Conservation (phyloP, 345 rosid genomes). For the Psidium friedrichsthalianum region DNA sequence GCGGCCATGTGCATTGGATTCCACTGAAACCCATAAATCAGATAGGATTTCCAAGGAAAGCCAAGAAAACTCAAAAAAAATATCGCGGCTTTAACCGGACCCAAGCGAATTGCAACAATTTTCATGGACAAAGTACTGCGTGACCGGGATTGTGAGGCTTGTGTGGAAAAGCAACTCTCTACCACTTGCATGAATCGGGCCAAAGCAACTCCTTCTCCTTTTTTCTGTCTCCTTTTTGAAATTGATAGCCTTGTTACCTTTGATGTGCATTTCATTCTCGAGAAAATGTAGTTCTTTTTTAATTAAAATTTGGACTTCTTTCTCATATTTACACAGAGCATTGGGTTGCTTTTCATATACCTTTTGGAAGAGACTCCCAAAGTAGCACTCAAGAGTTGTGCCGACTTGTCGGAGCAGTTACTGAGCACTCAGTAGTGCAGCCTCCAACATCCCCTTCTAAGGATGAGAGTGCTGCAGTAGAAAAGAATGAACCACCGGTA, state of each 20-base stretch:
- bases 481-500: background rate
- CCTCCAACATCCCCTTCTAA: conserved; percentile 8
- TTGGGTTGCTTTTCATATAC: conserved; percentile 88
- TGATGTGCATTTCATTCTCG: background rate
- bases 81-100: background rate
- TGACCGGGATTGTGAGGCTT: no score
- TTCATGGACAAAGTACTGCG: no score
- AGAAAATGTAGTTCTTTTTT: background rate
- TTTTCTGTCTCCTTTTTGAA: background rate
- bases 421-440: conserved; percentile 4
- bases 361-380: conserved; percentile 24
- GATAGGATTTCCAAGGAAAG: background rate
- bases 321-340: conserved; percentile 74
- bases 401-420: conserved; percentile 1
- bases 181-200: no score
- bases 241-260: background rate
- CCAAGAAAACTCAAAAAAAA: background rate
- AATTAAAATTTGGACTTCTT: conserved; percentile 9
- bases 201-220: no score
- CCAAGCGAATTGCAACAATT: no score
- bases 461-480: background rate
- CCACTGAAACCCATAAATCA: background rate
- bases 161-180: no score
- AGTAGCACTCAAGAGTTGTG: background rate
- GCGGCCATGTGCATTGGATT: background rate